These are phyloP conservation scores for Climacium dendroides DNA, from an alignment of 225 moss, liverwort and hornwort genomes.

Conservation along the genomic window DNA sequence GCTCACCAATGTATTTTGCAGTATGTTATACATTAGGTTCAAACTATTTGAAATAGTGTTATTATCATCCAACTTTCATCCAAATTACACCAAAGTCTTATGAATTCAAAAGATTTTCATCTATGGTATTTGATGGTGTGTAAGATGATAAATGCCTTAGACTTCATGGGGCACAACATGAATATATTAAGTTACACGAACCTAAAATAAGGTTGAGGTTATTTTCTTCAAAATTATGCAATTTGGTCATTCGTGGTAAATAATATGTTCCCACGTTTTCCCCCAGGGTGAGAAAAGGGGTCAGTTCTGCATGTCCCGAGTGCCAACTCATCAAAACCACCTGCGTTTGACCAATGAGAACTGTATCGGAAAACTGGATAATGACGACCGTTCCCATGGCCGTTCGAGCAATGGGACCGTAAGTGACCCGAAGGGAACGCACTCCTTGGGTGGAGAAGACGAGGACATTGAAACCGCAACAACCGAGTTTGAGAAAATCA, in stretches of 20 bases:
- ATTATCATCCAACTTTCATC: neutral
- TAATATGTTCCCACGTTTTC: neutral
- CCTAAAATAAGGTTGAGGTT: neutral
- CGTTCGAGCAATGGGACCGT: neutral
- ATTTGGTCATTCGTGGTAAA: neutral
- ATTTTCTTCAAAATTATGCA: neutral
- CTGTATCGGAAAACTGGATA: neutral
- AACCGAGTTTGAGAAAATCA: neutral
- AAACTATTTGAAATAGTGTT: neutral
- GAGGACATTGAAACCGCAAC: constrained; percentile 1
- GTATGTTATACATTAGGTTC: neutral
- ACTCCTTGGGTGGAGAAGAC: neutral
- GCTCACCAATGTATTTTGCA: no score
- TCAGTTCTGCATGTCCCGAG: neutral
- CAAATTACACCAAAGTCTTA: neutral
- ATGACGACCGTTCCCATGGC: neutral
- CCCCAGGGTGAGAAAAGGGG: neutral
- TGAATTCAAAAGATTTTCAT: neutral
- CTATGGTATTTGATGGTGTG: rapidly evolving
- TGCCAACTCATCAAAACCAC: neutral
- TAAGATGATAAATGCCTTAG: rapidly evolving
- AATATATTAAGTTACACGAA: neutral
- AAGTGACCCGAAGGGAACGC: neutral
- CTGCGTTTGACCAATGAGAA: neutral
- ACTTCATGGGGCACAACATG: neutral